Evolutionary conservation across 2,329 filamentous ascomycete genomes (phyloP).

Genomic region (Pseudogymnoascus sp.): DNA sequence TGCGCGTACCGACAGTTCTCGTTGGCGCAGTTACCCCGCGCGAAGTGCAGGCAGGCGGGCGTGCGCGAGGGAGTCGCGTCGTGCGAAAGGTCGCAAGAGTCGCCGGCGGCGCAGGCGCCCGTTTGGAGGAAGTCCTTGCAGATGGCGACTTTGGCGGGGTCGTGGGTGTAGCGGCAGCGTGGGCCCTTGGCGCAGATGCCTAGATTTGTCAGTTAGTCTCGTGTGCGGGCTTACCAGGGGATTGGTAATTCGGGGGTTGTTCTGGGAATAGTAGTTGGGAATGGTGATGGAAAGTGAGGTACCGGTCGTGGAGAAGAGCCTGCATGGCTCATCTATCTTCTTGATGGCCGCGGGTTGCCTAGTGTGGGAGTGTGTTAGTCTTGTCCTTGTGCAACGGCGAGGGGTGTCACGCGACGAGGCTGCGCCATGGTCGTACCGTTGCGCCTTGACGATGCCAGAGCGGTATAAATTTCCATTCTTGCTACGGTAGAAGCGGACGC

Average conservation of each 20-base stretch:
- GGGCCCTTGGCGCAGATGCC: slow-evolving; percentile 81
- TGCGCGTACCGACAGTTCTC: slow-evolving; percentile 80
- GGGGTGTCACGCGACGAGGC: slow-evolving; percentile 20
- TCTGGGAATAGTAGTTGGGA: neutral
- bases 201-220: slow-evolving; percentile 32
- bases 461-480: slow-evolving; percentile 83
- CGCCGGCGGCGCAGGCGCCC: slow-evolving; percentile 66
- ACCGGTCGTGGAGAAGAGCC: slow-evolving; percentile 61
- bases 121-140: slow-evolving; percentile 83
- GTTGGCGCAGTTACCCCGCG: slow-evolving; percentile 84
- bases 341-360: slow-evolving; percentile 41
- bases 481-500: slow-evolving; percentile 75
- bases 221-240: neutral
- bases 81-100: slow-evolving; percentile 85
- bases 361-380: slow-evolving; percentile 17
- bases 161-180: slow-evolving; percentile 72
- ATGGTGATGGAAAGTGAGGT: slow-evolving; percentile 30
- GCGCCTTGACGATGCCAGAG: slow-evolving; percentile 63
- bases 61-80: slow-evolving; percentile 74
- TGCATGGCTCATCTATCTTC: slow-evolving; percentile 68
- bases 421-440: slow-evolving; percentile 57
- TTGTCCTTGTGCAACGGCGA: slow-evolving; percentile 16
- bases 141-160: slow-evolving; percentile 76
- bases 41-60: slow-evolving; percentile 82
- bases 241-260: neutral